Percentiles rank a stretch among this genome's conserved stretches.
Evolutionary conservation across 1,284 basidiomycete genomes (phyloP).

Genomic region (Trametes polyzona): DNA sequence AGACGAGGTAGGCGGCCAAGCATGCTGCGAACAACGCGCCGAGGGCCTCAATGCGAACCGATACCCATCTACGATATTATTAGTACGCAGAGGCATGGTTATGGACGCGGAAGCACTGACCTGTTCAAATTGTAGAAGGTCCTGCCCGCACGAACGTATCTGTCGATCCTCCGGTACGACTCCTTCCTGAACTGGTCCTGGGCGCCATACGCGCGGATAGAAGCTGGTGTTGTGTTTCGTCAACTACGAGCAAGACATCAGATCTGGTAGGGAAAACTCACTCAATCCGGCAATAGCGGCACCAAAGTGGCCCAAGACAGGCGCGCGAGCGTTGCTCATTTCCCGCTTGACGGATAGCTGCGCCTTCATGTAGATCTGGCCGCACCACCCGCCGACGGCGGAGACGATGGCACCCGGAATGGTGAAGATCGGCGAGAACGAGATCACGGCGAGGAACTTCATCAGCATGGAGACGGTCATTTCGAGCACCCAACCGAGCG

Average conservation of each 20-base stretch:
- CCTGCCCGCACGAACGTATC: conserved; percentile 49
- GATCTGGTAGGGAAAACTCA: conserved; percentile 32
- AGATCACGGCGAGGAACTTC: conserved; percentile 46
- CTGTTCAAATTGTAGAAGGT: conserved; percentile 61
- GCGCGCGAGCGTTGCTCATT: conserved; percentile 70
- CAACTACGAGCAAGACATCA: too few relatives aligned
- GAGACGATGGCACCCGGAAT: conserved; percentile 47
- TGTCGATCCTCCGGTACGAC: conserved; percentile 49
- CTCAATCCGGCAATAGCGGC: conserved; percentile 68
- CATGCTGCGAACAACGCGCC: conserved; percentile 56
- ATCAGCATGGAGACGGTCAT: conserved; percentile 39
- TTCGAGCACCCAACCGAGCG: conserved; percentile 34
- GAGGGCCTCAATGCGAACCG: conserved; percentile 46
- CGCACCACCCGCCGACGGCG: conserved; percentile 49
- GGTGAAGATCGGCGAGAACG: conserved; percentile 49
- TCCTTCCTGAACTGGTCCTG: conserved; percentile 51
- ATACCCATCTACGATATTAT: conserved; percentile 31
- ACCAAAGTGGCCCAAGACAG: conserved; percentile 73
- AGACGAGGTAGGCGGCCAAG: conserved; percentile 59
- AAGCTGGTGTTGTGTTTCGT: conserved; percentile 41
- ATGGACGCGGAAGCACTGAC: conserved; percentile 23
- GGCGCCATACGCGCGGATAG: conserved; percentile 64
- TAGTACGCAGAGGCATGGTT: not conserved
- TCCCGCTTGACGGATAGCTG: conserved; percentile 81
- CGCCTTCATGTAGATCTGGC: conserved; percentile 66